Conservation (phyloP, 768 basidiomycete genomes). For the Boletus vinaceobasis region DNA sequence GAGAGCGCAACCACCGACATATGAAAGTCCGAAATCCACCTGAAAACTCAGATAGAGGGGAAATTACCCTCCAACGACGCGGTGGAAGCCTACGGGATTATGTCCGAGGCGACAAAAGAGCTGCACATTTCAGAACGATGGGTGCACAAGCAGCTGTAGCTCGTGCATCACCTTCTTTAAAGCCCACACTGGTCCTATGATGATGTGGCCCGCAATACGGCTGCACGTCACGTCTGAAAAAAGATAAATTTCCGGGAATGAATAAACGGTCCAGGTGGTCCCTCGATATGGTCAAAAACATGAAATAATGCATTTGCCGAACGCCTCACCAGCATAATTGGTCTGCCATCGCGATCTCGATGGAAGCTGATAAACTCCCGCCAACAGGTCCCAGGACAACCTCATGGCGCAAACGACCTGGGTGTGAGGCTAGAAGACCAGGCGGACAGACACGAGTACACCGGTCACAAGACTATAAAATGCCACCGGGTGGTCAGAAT, state of each 20-base stretch:
- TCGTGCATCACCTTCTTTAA: constrained; percentile 8
- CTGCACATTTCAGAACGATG: constrained; percentile 10
- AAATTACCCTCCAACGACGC: constrained; percentile 15
- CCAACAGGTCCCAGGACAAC: constrained; percentile 16
- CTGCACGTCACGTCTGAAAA: constrained; percentile 21
- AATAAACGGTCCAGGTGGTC: constrained; percentile 22
- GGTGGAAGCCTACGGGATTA: constrained; percentile 6
- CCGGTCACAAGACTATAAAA: constrained; percentile 26
- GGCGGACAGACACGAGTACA: constrained; percentile 15
- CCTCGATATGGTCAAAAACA: constrained; percentile 28
- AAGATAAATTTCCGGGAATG: constrained; percentile 22
- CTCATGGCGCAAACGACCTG: constrained; percentile 20
- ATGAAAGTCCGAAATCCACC: constrained; percentile 31
- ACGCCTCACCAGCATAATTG: constrained; percentile 22
- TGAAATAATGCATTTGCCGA: constrained; percentile 22
- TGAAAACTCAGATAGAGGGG: constrained; percentile 29
- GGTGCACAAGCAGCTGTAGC: constrained; percentile 6
- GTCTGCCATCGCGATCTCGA: constrained; percentile 26
- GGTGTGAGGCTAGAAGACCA: constrained; percentile 8
- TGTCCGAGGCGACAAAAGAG: constrained; percentile 4
- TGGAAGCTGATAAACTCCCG: constrained; percentile 22
- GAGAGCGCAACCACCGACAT: constrained; percentile 23
- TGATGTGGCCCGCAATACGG: constrained; percentile 14
- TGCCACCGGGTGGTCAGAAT: constrained; percentile 13
- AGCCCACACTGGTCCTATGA: constrained; percentile 2